Conservation (phyloP, 2,329 filamentous ascomycete genomes). For the Elsinoe perseae region DNA sequence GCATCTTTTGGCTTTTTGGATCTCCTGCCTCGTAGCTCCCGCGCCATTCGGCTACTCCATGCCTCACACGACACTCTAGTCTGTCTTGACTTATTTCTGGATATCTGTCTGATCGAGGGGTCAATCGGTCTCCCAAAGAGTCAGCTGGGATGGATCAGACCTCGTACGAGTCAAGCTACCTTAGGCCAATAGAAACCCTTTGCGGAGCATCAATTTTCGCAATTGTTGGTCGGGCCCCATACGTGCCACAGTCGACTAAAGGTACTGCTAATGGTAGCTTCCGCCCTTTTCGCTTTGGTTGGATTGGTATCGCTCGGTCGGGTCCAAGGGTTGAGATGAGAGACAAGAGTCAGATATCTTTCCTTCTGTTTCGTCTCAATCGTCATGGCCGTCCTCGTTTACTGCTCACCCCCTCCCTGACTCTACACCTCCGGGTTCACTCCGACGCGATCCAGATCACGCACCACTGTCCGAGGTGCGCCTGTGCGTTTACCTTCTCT, state of each 20-base stretch:
- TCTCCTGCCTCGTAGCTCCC: constrained; percentile 7
- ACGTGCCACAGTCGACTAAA: not conserved
- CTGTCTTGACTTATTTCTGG: not conserved
- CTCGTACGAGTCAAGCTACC: not conserved
- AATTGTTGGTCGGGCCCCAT: constrained; percentile 13
- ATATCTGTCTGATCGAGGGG: not conserved
- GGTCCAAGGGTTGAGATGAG: constrained; percentile 8
- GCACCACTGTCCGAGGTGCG: constrained; percentile 12
- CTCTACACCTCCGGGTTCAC: constrained; percentile 14
- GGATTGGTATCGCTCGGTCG: not conserved
- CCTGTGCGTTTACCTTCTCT: not conserved
- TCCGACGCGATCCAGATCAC: constrained; percentile 17
- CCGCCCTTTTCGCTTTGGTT: not conserved
- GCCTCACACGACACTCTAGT: not conserved
- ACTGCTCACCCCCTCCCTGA: constrained; percentile 14
- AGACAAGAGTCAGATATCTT: constrained; percentile 12
- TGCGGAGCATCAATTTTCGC: constrained; percentile 5
- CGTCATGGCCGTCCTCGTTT: constrained; percentile 13
- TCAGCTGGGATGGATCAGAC: not conserved
- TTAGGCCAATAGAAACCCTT: not conserved
- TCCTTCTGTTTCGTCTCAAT: constrained; percentile 13
- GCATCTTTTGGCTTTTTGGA: not conserved
- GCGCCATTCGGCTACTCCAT: constrained; percentile 12
- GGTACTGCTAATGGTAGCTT: not conserved
- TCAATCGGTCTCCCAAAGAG: not conserved